Base-by-base conservation (phyloP, 2,329 filamentous ascomycete genomes). In the Lasiodiplodia sp. region DNA sequence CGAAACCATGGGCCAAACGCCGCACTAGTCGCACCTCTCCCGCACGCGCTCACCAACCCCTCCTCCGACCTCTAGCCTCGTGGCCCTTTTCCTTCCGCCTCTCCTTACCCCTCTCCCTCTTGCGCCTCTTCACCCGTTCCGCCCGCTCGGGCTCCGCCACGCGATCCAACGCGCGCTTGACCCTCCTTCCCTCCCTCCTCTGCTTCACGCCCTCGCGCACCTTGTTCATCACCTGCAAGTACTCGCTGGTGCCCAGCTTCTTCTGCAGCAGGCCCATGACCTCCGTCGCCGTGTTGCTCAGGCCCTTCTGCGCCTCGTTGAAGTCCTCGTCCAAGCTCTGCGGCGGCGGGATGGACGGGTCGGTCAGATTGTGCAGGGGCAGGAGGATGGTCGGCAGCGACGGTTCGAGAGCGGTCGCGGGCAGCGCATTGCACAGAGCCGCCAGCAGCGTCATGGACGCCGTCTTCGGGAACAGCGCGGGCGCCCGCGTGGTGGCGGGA, bases 111-210 rank as follows among this genome's bases (percentile, higher is more conserved):
- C 75, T 89, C 77, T 96, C 93, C 71, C 92, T 87, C 84, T 91
- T 94, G 83, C 91, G 92, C 78, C 87, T 89, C 88, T 97, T 97
- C 73, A 91, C 90, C 75, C 87, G 85, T 34, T 90, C 92, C 74
- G 90, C 89, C 77, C 86, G 91, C 81, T 96, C 95, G 1, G 96
- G 96, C 75, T 91, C 88, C 62, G 87, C 87, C 28, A 99, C 90
- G 12, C 92, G 92, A 77, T 96, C 94, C 72, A 98, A 92, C 81
- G 93, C 92, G 75, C 96, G 88, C 87, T 99, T 99, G 71, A 86
- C 88, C 66, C 91, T 88, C 72, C 96, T 85, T 75, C 90, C 88
- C 77, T 93, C 88, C 72, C 96, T 86, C 75, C 91, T 88, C 72
- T 87, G 86, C 75, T 87, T 88, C n/a, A 96, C 90, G 18, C 86